Evolutionary conservation across 208 protist species (phyloP), one percentile per base, ranked within the genome.

Genomic region (Vickermania ingenoplastis): DNA sequence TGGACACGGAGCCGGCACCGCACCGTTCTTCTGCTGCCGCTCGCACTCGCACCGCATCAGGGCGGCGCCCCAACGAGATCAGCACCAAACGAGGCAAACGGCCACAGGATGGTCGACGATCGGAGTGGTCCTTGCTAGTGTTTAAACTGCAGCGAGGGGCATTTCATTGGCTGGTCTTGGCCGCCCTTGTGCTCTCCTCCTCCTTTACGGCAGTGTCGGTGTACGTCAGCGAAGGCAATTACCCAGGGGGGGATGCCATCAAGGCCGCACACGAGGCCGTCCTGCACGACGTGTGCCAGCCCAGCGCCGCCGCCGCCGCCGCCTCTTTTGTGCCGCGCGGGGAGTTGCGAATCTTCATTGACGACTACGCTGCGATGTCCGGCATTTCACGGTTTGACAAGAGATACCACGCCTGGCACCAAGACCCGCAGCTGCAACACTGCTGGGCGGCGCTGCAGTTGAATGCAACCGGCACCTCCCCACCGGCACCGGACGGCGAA

Each of bases 301-400:
- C 7, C 24, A 21, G 7, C 21, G 7, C 21, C n/a, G n/a, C 36
- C 3, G 56, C 49, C 21, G 24, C 7, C 55, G 5, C 59, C 54
- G 28, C 27, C n/a, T 14, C 24, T n/a, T 53, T 49, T 17, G 41
- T 76, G 51, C 36, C 17, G 11, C 36, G 36, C 36, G 11, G 17
- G 17, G 36, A n/a, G 36, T n/a, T n/a, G n/a, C 71, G 65, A 11
- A 31, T 83, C 0, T 83, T 83, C 26, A 53, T 84, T 49, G 78
- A 84, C 57, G 69, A 69, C 5, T 84, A 78, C 63, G 78, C 78
- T 22, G 73, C 61, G 27, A 81, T 81, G 73, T 66, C 70, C 22
- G 78, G 78, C 2, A 71, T 80, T 45, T 74, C 66, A 56, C 73
- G 73, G 13, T 84, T 84, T 52, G 70, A 79, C 24, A 84, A 84